These are phyloP conservation scores for Atkinsonella texensis DNA, from an alignment of 2,329 filamentous ascomycete genomes.

Conservation along the genomic window DNA sequence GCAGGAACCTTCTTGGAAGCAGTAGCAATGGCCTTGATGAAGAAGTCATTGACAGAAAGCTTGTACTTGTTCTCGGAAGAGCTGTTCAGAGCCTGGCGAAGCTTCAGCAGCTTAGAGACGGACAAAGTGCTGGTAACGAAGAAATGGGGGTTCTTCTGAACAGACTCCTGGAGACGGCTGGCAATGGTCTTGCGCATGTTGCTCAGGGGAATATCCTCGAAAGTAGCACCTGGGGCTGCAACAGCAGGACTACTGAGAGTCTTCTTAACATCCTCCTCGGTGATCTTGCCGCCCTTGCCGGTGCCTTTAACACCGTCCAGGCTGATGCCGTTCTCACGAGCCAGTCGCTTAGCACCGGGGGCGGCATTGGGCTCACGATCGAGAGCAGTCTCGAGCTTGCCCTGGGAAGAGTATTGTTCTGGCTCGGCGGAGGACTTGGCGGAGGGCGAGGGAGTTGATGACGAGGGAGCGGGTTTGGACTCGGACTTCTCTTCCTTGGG, in stretches of 20 bases:
- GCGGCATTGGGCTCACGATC: conserved; percentile 68
- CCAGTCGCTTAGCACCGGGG: conserved; percentile 66
- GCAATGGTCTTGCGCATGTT: conserved; percentile 99
- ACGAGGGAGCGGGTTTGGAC: conserved; percentile 38
- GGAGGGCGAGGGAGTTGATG: conserved; percentile 29
- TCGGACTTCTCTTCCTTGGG: conserved; percentile 58
- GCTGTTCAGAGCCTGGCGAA: conserved; percentile 84
- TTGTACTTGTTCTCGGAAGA: conserved; percentile 90
- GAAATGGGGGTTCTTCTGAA: conserved; percentile 94
- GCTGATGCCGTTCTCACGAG: conserved; percentile 71
- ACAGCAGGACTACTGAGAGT: conserved; percentile 47
- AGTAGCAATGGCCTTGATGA: conserved; percentile 87
- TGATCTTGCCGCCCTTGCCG: conserved; percentile 76
- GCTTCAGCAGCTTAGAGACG: conserved; percentile 90
- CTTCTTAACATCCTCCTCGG: conserved; percentile 89
- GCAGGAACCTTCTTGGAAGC: conserved; percentile 89
- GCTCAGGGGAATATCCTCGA: conserved; percentile 72
- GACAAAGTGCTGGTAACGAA: conserved; percentile 88
- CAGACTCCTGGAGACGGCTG: conserved; percentile 73
- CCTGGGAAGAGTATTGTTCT: conserved; percentile 61
- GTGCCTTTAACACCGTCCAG: conserved; percentile 74
- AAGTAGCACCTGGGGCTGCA: conserved; percentile 50
- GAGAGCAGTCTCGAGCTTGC: conserved; percentile 70
- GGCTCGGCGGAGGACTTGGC: conserved; percentile 38
- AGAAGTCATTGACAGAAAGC: conserved; percentile 99